A percentile compares a stretch with the other conserved stretches of the same genome.
These are phyloP conservation scores for Neoboletus magnificus DNA, from an alignment of 768 basidiomycete species.

Conservation along the genomic window DNA sequence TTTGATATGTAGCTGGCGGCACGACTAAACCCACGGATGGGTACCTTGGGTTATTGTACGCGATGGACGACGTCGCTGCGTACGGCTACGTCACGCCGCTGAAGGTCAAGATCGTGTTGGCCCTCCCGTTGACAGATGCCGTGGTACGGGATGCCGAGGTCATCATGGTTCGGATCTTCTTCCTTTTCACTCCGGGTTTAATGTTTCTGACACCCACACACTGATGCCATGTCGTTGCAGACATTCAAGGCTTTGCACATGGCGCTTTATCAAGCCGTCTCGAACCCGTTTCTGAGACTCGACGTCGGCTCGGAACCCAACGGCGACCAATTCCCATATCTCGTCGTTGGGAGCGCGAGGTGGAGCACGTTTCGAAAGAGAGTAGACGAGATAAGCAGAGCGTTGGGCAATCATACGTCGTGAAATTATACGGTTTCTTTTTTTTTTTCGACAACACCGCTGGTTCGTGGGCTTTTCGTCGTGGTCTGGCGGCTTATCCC, in stretches of 20 bases:
- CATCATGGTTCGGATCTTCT: slow-evolving; percentile 50
- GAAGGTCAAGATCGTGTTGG: slow-evolving; percentile 83
- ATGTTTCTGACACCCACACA: neutral
- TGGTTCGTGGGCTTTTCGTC: slow-evolving; percentile 26
- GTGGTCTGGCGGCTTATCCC: slow-evolving; percentile 24
- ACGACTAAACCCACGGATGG: slow-evolving; percentile 67
- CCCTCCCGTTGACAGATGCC: slow-evolving; percentile 74
- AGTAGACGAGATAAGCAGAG: slow-evolving; percentile 72
- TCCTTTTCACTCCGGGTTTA: neutral
- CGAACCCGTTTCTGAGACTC: slow-evolving; percentile 84
- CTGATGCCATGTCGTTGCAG: slow-evolving; percentile 35
- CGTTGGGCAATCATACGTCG: slow-evolving; percentile 43
- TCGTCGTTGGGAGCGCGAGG: slow-evolving; percentile 58
- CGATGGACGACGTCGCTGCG: slow-evolving; percentile 91
- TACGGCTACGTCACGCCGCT: slow-evolving; percentile 90
- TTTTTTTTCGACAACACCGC: neutral
- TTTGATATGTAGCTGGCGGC: slow-evolving; percentile 22
- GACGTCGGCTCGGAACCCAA: slow-evolving; percentile 45
- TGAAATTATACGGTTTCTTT: neutral
- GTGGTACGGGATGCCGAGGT: slow-evolving; percentile 81
- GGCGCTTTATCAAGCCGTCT: slow-evolving; percentile 78
- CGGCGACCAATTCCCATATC: slow-evolving; percentile 52
- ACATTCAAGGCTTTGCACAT: slow-evolving; percentile 88
- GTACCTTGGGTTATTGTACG: slow-evolving; percentile 81
- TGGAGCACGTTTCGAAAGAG: slow-evolving; percentile 68